These are phyloP conservation scores for Annulohypoxylon nitens DNA, from an alignment of 495 filamentous ascomycete genomes.

Conservation along the genomic window DNA sequence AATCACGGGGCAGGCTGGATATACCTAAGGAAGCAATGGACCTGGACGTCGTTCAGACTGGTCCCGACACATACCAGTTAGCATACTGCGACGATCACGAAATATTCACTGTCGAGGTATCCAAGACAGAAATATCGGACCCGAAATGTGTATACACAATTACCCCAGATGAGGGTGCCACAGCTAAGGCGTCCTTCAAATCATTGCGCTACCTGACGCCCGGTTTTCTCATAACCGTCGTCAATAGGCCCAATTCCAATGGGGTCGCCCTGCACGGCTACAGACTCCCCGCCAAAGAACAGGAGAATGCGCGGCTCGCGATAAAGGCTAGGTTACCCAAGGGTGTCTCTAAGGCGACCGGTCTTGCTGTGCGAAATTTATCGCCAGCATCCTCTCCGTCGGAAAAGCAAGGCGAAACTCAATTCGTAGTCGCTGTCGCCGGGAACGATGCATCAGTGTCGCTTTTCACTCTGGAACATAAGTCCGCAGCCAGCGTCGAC, in stretches of 20 bases:
- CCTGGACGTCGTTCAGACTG: slow-evolving; percentile 76
- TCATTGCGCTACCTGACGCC: slow-evolving; percentile 82
- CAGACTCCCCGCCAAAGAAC: slow-evolving; percentile 57
- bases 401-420: slow-evolving; percentile 67
- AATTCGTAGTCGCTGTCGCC: slow-evolving; percentile 84
- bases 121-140: slow-evolving; percentile 64
- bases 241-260: slow-evolving; percentile 62
- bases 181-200: slow-evolving; percentile 68
- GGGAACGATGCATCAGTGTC: slow-evolving; percentile 86
- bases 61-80: slow-evolving; percentile 71
- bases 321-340: slow-evolving; percentile 59
- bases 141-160: slow-evolving; percentile 72
- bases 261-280: slow-evolving; percentile 67
- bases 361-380: slow-evolving; percentile 79
- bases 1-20: slow-evolving; percentile 75
- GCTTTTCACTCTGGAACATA: slow-evolving; percentile 77
- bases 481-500: slow-evolving; percentile 58
- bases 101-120: slow-evolving; percentile 69
- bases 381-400: slow-evolving; percentile 61
- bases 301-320: slow-evolving; percentile 58
- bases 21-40: slow-evolving; percentile 82
- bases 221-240: slow-evolving; percentile 76
- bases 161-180: slow-evolving; percentile 66
- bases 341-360: slow-evolving; percentile 66
- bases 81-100: slow-evolving; percentile 86